phyloP scores from a whole-genome alignment of 305 asterid genomes.

The Fraxinus baroniana region DNA sequence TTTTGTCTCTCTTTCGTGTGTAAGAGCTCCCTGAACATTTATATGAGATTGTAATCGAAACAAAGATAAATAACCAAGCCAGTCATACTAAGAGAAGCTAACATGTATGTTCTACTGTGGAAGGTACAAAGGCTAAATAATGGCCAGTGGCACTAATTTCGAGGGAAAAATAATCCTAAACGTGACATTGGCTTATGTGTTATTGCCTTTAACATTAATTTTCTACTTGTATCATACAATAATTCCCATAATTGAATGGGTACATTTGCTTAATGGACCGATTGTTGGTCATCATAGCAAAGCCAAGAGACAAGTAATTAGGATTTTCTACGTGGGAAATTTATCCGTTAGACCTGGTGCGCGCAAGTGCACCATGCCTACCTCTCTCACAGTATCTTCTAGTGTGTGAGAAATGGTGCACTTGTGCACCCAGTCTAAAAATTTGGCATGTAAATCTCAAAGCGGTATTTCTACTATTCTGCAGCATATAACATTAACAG shows the following conservation, averaged over 20 bases:
- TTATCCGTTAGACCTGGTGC: not conserved
- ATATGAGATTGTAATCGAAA: conserved; percentile 2
- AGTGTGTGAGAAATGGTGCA: not conserved
- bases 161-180: not conserved
- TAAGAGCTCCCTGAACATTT: conserved; percentile 53
- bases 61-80: conserved; percentile 20
- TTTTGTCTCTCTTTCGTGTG: conserved; percentile 64
- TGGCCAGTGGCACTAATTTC: not conserved
- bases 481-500: not conserved
- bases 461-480: not conserved
- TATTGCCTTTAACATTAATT: not conserved
- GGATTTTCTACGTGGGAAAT: not conserved
- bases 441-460: conserved; percentile 1
- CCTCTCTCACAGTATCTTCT: not conserved
- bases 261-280: not conserved
- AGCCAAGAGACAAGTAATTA: not conserved
- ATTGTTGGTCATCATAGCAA: not conserved
- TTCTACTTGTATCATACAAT: not conserved
- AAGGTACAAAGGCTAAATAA: not conserved
- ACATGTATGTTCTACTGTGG: not conserved
- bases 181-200: not conserved
- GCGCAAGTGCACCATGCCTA: not conserved
- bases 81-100: not conserved
- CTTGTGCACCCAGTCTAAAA: not conserved
- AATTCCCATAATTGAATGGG: not conserved